Base-by-base conservation (phyloP, 2,329 filamentous ascomycete species). In the Colletotrichum spaethianum region DNA sequence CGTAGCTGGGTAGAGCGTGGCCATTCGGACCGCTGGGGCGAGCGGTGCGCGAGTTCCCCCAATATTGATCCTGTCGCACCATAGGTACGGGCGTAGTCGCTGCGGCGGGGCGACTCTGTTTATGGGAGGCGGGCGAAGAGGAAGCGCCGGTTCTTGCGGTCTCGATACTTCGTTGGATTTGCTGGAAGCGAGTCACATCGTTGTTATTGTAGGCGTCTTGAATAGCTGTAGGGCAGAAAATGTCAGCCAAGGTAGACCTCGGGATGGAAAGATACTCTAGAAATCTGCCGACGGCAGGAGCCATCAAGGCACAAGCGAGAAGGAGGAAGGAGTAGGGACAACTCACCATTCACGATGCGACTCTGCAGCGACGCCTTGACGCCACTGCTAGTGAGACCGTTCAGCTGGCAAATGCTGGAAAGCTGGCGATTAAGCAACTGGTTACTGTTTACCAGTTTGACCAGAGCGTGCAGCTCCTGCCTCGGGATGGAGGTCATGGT, bases 341-440 rank as follows among this genome's bases (percentile, higher is more conserved):
- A 90, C 93, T 83, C 87, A 98, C 96, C 89, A 71, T 90, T 86
- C 74, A 93, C 90, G 73, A 98, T 93, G 77, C 96, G 92, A 70
- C 85, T 84, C 82, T 98, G 95, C 72, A 98, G 85, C 52, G 93
- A 89, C 42, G 91, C 90, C 86, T 99, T 99, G 78, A 96, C 92
- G 26, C 96, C 96, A 36, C 92, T 93, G 73, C 94, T 93, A 75
- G 90, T 89, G 44, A 97, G 86, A 57, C 91, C 89, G 83, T 97
- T 94, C 73, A 89, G 86, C 74, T 90, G 89, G 79, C 96, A 93
- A 75, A 98, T 92, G 63, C 87, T 87, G 77, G 94, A 93, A 60
- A 98, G 88, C 77, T 95, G 91, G 26, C 85, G 83, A 77, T 90
- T 90, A 38, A 89, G 82, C 28, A 91, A 80, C 16, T 82, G 75